A percentile compares a stretch with the other conserved stretches of the same genome.
Conservation (phyloP, 768 basidiomycete genomes). For the Boletellus emodensis region DNA sequence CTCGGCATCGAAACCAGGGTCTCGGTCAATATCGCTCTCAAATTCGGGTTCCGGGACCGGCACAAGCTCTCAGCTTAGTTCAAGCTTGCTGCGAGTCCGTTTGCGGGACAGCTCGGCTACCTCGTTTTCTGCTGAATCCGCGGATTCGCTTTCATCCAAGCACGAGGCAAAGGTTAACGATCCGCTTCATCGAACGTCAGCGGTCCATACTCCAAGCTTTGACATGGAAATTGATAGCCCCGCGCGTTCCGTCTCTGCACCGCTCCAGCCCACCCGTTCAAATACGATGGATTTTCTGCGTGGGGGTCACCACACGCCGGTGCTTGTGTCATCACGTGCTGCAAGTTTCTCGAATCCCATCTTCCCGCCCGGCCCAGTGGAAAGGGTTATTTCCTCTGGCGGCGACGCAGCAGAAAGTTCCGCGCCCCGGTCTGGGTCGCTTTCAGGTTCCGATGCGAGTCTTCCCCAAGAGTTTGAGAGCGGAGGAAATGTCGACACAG, state of each 20-base stretch:
- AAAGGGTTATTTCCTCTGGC: not conserved
- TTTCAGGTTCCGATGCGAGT: conserved; percentile 13
- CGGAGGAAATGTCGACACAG: conserved; percentile 9
- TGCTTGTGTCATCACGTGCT: conserved; percentile 10
- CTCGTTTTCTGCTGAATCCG: conserved; percentile 24
- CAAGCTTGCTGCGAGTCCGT: conserved; percentile 19
- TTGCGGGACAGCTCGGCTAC: conserved; percentile 30
- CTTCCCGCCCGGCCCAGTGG: conserved; percentile 2
- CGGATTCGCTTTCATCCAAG: conserved; percentile 11
- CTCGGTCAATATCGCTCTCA: conserved; percentile 24
- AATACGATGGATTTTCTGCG: not conserved
- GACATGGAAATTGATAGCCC: conserved; percentile 29
- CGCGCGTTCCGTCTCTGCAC: conserved; percentile 16
- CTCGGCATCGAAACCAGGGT: conserved; percentile 16
- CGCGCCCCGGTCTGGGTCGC: conserved; percentile 12
- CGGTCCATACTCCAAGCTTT: conserved; percentile 4
- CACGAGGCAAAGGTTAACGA: conserved; percentile 5
- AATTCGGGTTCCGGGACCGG: conserved; percentile 23
- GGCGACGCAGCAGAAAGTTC: conserved; percentile 6
- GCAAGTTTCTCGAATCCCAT: conserved; percentile 21
- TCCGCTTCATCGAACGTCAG: conserved; percentile 7
- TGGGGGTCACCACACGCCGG: conserved; percentile 1
- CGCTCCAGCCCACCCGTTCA: conserved; percentile 10
- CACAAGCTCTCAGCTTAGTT: conserved; percentile 22
- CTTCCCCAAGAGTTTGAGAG: conserved; percentile 14